Conservation (phyloP, 1,284 basidiomycete genomes). For the Schizopora paradoxa region DNA sequence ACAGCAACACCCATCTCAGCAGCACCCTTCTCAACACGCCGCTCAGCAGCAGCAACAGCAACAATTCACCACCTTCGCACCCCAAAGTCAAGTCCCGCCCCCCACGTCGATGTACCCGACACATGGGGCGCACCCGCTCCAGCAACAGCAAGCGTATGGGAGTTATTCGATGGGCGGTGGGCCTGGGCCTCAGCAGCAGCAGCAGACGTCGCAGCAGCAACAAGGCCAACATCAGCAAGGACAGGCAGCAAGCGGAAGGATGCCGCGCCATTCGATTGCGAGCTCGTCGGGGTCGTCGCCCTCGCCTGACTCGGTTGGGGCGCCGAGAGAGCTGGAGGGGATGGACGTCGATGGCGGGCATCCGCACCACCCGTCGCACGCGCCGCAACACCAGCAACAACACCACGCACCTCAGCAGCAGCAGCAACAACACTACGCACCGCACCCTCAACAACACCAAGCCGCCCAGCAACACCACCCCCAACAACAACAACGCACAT, state of each 20-base stretch:
- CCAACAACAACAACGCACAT: slow-evolving; percentile 3
- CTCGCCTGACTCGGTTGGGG: no score
- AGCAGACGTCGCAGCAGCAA: neutral
- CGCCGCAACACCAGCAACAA: neutral
- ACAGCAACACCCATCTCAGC: neutral
- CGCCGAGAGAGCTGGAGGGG: no score
- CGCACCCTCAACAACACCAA: neutral
- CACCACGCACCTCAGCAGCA: neutral
- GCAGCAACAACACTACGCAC: neutral
- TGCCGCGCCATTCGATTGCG: neutral
- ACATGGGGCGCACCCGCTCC: neutral
- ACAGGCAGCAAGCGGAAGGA: no score
- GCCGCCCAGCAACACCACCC: neutral
- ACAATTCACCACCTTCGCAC: slow-evolving; percentile 3
- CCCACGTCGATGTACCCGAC: neutral
- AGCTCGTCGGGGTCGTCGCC: neutral
- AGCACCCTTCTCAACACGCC: slow-evolving; percentile 1
- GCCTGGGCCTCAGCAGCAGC: neutral
- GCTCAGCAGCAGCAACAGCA: neutral
- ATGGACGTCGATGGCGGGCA: no score
- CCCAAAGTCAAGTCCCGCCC: neutral
- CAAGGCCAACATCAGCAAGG: neutral
- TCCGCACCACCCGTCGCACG: no score
- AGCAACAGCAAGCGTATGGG: neutral
- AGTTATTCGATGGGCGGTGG: no score